Conservation (phyloP, 1,284 basidiomycete species). For the Malassezia psittaci region DNA sequence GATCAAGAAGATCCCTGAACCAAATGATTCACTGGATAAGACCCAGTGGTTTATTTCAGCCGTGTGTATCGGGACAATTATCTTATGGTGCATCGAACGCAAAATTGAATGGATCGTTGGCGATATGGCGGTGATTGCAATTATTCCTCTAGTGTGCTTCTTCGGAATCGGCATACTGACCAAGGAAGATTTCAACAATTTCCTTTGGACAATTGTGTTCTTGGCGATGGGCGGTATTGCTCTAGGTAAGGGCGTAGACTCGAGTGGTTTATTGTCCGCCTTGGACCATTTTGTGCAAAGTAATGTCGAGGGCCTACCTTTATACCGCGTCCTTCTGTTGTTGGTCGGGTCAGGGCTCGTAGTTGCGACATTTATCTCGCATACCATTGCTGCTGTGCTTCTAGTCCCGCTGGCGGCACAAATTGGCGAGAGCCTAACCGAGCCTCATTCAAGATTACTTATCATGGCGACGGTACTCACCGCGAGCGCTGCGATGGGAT, state of each 20-base stretch:
- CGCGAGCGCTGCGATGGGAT: constrained; percentile 92
- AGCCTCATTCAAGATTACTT: constrained; percentile 39
- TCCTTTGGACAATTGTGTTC: constrained; percentile 47
- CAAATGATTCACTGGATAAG: constrained; percentile 55
- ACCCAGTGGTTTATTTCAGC: constrained; percentile 85
- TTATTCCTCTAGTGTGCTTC: constrained; percentile 83
- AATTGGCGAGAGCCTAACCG: constrained; percentile 64
- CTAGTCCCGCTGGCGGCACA: constrained; percentile 89
- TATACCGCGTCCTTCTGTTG: constrained; percentile 74
- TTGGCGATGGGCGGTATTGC: constrained; percentile 88
- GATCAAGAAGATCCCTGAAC: constrained; percentile 38
- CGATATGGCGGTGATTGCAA: constrained; percentile 91
- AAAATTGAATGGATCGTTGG: constrained; percentile 68
- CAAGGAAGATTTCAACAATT: constrained; percentile 57
- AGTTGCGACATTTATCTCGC: constrained; percentile 51
- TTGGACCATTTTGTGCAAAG: constrained; percentile 55
- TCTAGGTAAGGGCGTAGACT: constrained; percentile 82
- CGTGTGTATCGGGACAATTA: constrained; percentile 77
- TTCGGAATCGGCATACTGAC: constrained; percentile 88
- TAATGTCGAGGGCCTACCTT: constrained; percentile 60
- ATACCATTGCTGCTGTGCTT: constrained; percentile 75
- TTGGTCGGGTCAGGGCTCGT: constrained; percentile 78
- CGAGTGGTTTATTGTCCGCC: constrained; percentile 67
- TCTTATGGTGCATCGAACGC: constrained; percentile 81
- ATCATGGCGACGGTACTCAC: constrained; percentile 65